Evolutionary conservation across 129 eudicot genomes (phyloP).

Genomic region (Centella asiatica): DNA sequence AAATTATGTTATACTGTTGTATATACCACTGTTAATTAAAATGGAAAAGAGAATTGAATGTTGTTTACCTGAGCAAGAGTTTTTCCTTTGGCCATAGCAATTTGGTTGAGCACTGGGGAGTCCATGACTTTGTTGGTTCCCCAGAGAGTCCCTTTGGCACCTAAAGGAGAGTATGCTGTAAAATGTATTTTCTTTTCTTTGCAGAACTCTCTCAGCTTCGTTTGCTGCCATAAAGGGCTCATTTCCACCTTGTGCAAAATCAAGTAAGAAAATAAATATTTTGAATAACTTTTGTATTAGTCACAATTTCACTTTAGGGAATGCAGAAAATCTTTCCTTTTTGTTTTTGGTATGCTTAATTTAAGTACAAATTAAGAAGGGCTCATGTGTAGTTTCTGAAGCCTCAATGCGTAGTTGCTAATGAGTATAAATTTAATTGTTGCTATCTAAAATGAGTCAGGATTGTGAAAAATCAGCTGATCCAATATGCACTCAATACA

Average conservation of each 20-base stretch:
- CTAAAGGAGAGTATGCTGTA: constrained; percentile 19
- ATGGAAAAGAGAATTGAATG: neutral
- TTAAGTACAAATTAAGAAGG: no score
- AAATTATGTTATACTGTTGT: no score
- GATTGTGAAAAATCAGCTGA: no score
- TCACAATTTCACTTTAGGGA: no score
- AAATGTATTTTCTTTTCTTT: constrained; percentile 14
- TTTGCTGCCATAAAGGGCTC: constrained; percentile 22
- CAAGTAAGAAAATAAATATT: neutral
- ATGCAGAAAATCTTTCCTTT: no score
- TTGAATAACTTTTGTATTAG: neutral
- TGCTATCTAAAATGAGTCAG: no score
- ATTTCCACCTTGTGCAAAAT: constrained; percentile 19
- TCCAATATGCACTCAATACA: no score
- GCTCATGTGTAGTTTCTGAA: no score
- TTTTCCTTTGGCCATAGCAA: constrained; percentile 11
- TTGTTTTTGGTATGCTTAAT: no score
- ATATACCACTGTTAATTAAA: no score
- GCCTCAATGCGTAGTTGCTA: no score
- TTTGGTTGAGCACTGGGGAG: constrained; percentile 8
- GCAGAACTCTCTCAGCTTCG: constrained; percentile 22
- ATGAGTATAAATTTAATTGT: no score
- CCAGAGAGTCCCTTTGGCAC: constrained; percentile 8
- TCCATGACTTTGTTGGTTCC: constrained; percentile 18
- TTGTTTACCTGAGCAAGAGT: constrained; percentile 8